Evolutionary conservation across 2,329 filamentous ascomycete genomes (phyloP), one percentile per base, ranked within the genome.

Genomic region (Colletotrichum musicola): DNA sequence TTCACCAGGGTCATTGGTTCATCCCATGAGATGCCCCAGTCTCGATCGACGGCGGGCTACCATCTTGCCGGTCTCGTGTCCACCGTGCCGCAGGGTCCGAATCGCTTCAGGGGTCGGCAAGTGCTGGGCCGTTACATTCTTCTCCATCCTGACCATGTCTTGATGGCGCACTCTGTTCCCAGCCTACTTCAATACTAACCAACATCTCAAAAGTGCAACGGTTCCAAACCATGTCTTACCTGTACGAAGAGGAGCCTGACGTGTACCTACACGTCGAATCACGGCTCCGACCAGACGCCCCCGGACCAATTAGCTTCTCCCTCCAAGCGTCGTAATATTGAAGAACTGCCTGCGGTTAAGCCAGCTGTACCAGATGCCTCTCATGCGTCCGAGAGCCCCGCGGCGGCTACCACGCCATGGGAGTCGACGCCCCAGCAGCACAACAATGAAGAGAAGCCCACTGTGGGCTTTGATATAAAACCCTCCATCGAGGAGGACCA

Each of bases 191-290:
- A 56, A 30, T 40, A 49, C 65, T 68, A 20, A 68, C 55, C 62
- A 46, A 56, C n/a, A 44, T 22, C 30, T 68, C 49, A 46, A 62
- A 59, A 75, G 74, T 75, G 74, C 35, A 72, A 73, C 51, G 74
- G 74, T 27, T 56, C 69, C 56, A 63, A 72, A 16, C 72, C 72
- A 40, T 75, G 74, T 68, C 70, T 68, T 40, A 70, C 72, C 14
- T 75, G 73, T 65, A 62, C 68, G 27, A 73, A 73, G 42, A 71
- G 72, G 50, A 71, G 71, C 35, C 60, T 73, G 27, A 56, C 59
- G 18, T 75, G 74, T 63, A 62, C 65, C 10, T 75, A 75, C 51
- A 62, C 68, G 9, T 49, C 68, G 20, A 59, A 44, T 20, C 58
- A 62, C 20, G 49, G 56, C 38, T 68, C 57, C 20, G 69, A 71